Evolutionary conservation across 164 flowering plant genomes (phyloP).

Genomic region (Aristolochia contorta): DNA sequence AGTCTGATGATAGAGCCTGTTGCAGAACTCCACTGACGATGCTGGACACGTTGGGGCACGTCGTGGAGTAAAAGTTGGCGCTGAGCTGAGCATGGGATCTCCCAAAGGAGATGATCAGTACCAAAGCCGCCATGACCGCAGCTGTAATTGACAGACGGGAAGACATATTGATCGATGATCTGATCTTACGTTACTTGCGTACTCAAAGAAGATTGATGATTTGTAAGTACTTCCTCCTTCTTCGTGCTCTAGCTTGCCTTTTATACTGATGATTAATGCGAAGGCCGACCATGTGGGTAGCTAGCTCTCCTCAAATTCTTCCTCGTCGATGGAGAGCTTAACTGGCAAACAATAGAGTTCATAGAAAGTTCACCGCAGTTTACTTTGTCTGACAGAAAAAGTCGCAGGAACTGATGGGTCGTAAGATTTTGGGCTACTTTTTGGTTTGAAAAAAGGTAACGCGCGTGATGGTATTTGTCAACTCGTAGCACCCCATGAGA

Average conservation of each 20-base stretch:
- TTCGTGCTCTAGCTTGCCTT: too few relatives aligned
- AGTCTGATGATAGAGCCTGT: conserved; percentile 27
- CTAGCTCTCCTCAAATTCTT: too few relatives aligned
- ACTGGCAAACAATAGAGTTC: too few relatives aligned
- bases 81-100: conserved; percentile 29
- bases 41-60: conserved; percentile 44
- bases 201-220: neutral
- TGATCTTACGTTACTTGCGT: too few relatives aligned
- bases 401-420: neutral
- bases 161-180: conserved; percentile 5
- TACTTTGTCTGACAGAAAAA: too few relatives aligned
- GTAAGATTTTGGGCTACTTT: neutral
- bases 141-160: neutral
- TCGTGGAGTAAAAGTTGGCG: conserved; percentile 28
- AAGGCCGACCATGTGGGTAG: too few relatives aligned
- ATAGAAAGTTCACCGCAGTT: too few relatives aligned
- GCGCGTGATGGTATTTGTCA: too few relatives aligned
- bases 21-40: conserved; percentile 22
- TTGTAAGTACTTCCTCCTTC: too few relatives aligned
- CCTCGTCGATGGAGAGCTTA: too few relatives aligned
- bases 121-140: neutral
- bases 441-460: neutral
- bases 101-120: neutral
- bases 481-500: too few relatives aligned
- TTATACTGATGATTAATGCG: neutral